These are phyloP conservation scores for Globisporangium cylindrosporum DNA, from an alignment of 352 stramenopile species.

Conservation along the genomic window DNA sequence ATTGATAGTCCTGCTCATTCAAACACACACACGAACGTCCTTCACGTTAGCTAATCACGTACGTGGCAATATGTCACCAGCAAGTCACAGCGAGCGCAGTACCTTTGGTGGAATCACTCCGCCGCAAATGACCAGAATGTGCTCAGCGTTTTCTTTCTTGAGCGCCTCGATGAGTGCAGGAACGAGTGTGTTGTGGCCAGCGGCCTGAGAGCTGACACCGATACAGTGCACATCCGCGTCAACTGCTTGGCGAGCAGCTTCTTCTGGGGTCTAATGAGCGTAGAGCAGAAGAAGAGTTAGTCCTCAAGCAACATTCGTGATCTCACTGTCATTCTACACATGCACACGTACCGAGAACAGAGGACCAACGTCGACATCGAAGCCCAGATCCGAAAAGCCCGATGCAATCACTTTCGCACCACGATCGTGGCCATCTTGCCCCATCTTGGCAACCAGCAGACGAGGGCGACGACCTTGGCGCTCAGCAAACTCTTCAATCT, in stretches of 20 bases:
- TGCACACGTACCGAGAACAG: conserved; percentile 86
- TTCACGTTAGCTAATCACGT: background rate
- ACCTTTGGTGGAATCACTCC: conserved; percentile 93
- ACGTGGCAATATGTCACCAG: background rate
- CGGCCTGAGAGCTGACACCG: conserved; percentile 89
- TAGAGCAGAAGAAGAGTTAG: background rate
- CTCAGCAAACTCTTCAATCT: conserved; percentile 93
- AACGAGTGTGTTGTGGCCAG: conserved; percentile 95
- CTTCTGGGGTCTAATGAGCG: conserved; percentile 41
- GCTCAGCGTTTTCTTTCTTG: conserved; percentile 85
- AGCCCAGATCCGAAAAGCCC: conserved; percentile 96
- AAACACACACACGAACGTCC: background rate
- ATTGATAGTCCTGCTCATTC: conserved; percentile 90
- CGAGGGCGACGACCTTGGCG: conserved; percentile 90
- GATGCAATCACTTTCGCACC: conserved; percentile 96
- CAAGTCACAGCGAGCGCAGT: background rate
- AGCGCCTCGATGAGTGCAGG: conserved; percentile 91
- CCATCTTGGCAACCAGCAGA: conserved; percentile 96
- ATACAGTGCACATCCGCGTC: conserved; percentile 96
- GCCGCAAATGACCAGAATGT: conserved; percentile 94
- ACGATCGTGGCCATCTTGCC: conserved; percentile 96
- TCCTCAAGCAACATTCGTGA: background rate
- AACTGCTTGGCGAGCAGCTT: conserved; percentile 77
- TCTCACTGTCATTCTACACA: background rate
- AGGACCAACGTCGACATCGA: conserved; percentile 96